Conservation (phyloP, 148 eudicot genomes). For the Vaccinium darrowii region DNA sequence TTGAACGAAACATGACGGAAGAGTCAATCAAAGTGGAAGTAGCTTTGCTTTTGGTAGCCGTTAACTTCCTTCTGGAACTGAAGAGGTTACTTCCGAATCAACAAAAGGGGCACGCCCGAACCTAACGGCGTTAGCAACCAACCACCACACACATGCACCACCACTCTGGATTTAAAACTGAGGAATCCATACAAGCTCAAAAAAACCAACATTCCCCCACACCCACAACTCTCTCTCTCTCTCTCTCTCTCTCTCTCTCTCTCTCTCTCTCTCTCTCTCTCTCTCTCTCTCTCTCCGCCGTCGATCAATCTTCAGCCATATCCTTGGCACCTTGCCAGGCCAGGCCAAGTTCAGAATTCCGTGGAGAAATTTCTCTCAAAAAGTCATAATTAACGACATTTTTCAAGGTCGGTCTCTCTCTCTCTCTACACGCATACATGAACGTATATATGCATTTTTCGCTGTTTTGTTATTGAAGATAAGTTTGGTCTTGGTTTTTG, state of each 20-base stretch:
- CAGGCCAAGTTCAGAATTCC: not conserved
- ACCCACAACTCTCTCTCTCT: not conserved
- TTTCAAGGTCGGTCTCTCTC: constrained; percentile 20
- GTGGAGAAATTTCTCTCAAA: not conserved
- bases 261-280: not conserved
- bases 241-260: not conserved
- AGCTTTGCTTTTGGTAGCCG: constrained; percentile 18
- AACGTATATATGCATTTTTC: not conserved
- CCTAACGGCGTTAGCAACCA: constrained; percentile 15
- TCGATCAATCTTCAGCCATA: not conserved
- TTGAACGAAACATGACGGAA: no score
- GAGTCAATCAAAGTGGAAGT: not conserved
- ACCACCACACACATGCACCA: not conserved
- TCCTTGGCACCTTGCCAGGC: not conserved
- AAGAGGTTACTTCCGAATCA: not conserved
- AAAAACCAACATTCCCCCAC: not conserved
- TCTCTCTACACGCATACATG: not conserved
- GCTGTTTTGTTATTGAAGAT: not conserved
- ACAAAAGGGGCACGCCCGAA: no score
- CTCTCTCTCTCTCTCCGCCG: not conserved
- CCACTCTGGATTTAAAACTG: not conserved
- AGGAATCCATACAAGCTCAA: not conserved
- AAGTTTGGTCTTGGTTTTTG: not conserved
- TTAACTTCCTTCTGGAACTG: not conserved
- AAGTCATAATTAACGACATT: not conserved